Percentiles rank a stretch among this genome's conserved stretches.
Evolutionary conservation across 768 basidiomycete species (phyloP).

Genomic region (Leccinum truebloodii): DNA sequence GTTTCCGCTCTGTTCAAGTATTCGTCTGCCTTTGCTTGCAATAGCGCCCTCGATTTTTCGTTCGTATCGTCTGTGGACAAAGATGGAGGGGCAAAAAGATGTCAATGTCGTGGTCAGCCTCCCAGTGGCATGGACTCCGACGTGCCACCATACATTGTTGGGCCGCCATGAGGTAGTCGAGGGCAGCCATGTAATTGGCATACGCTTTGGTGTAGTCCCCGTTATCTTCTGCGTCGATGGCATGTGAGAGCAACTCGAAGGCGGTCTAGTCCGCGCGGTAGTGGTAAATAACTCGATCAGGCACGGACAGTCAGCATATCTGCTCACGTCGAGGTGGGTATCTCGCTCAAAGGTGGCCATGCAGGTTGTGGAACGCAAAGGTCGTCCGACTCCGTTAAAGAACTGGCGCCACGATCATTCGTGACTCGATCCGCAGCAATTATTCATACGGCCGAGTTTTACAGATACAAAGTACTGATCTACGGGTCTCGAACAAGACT

Average conservation of each 20-base stretch:
- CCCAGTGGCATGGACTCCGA: not conserved
- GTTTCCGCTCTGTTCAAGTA: slow-evolving; percentile 21
- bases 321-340: not conserved
- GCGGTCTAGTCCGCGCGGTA: slow-evolving; percentile 45
- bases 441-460: no score
- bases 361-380: not conserved
- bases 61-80: slow-evolving; percentile 13
- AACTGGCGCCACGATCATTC: not conserved
- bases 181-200: slow-evolving; percentile 87
- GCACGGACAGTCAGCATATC: not conserved
- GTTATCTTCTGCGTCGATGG: slow-evolving; percentile 87
- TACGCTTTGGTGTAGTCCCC: slow-evolving; percentile 91
- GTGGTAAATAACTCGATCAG: not conserved
- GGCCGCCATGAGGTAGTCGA: slow-evolving; percentile 98
- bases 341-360: not conserved
- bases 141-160: slow-evolving; percentile 66
- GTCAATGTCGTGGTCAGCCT: not conserved
- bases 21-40: slow-evolving; percentile 21
- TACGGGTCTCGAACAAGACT: not conserved
- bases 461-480: no score
- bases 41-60: slow-evolving; percentile 19
- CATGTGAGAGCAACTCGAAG: slow-evolving; percentile 85
- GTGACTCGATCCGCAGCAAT: not conserved
- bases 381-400: no score
- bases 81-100: not conserved